phyloP scores from a whole-genome alignment of 768 basidiomycete genomes.

The Naganishia vaughanmartiniae region DNA sequence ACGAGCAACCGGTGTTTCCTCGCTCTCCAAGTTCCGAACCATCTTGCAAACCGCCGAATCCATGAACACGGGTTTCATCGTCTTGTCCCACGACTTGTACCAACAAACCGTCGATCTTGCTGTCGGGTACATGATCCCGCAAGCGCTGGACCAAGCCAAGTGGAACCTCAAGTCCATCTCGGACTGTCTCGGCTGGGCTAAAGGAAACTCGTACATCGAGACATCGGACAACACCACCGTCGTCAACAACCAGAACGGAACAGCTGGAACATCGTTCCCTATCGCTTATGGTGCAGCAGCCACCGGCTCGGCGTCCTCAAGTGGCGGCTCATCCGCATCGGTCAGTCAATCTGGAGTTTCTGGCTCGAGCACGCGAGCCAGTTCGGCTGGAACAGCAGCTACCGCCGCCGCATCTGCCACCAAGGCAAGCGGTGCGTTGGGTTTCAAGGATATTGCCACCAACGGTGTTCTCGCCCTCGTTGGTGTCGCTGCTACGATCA shows the following conservation, averaged over 20 bases:
- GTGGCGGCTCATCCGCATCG: background rate
- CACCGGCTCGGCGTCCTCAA: conserved; percentile 18
- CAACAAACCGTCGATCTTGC: conserved; percentile 80
- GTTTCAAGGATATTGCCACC: conserved; percentile 7
- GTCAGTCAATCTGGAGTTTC: conserved; percentile 9
- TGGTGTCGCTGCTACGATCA: conserved; percentile 30
- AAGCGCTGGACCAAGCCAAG: conserved; percentile 66
- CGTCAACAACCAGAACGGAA: conserved; percentile 37
- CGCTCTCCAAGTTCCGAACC: conserved; percentile 66
- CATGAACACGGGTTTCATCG: conserved; percentile 76
- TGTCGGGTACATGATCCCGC: conserved; percentile 79
- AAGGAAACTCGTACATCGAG: conserved; percentile 74
- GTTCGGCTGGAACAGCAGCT: background rate
- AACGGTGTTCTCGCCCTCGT: conserved; percentile 27
- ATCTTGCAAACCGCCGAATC: conserved; percentile 63
- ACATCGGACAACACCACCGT: conserved; percentile 65
- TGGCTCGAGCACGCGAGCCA: background rate
- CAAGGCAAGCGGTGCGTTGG: conserved; percentile 25
- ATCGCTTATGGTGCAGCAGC: conserved; percentile 26
- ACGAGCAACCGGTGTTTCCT: conserved; percentile 59
- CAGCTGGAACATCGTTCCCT: conserved; percentile 42
- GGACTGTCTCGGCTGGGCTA: conserved; percentile 62
- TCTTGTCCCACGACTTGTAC: conserved; percentile 77
- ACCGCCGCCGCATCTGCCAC: conserved; percentile 36
- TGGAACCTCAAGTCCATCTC: conserved; percentile 73